A percentile compares a stretch with the other conserved stretches of the same genome.
Conservation (phyloP, 768 basidiomycete genomes). For the Psilocybe tampanensis region DNA sequence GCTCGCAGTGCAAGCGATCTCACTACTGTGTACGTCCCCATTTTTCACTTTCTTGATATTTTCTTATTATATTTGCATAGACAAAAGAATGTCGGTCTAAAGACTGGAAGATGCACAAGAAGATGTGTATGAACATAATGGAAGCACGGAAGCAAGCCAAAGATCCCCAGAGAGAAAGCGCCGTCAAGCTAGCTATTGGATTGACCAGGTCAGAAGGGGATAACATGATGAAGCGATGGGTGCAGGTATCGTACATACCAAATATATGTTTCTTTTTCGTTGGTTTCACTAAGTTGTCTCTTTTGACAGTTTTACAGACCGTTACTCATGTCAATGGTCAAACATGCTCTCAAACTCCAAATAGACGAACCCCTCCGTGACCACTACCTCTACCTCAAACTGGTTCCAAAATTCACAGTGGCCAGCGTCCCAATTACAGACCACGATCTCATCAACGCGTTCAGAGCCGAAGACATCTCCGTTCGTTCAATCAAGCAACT, state of each 20-base stretch:
- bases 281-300: too few species aligned
- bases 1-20: conserved; percentile 14
- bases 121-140: conserved; percentile 1
- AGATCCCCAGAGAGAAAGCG: neutral
- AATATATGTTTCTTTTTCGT: neutral
- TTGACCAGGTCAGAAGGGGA: conserved; percentile 2
- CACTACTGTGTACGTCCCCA: conserved; percentile 10
- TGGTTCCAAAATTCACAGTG: neutral
- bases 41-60: too few species aligned
- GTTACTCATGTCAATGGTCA: neutral
- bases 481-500: neutral
- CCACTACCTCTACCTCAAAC: neutral
- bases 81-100: conserved; percentile 5
- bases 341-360: neutral
- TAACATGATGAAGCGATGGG: conserved; percentile 7
- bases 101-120: conserved; percentile 9
- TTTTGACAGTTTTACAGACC: neutral
- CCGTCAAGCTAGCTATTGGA: neutral
- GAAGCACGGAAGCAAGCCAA: conserved; percentile 1
- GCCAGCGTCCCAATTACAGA: neutral
- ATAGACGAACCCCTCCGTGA: neutral
- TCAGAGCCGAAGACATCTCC: neutral
- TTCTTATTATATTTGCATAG: neutral
- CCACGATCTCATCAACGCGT: neutral
- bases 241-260: neutral